Evolutionary conservation across 2,329 filamentous ascomycete species (phyloP).

Genomic region (Trichophyton equinum): DNA sequence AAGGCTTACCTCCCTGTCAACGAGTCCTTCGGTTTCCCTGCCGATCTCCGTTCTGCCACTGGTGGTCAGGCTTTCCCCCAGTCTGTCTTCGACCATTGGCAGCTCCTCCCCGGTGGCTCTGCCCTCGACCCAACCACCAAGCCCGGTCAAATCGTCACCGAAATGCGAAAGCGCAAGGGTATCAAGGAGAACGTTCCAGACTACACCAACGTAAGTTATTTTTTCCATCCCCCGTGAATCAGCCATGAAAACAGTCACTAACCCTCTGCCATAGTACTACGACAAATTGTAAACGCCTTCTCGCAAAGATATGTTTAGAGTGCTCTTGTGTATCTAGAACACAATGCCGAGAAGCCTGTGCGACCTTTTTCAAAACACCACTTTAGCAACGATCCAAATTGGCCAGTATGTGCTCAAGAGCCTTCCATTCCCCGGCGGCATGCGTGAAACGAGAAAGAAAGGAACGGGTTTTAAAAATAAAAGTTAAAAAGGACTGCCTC

Average conservation of each 20-base stretch:
- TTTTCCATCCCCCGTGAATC: background rate
- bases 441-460: background rate
- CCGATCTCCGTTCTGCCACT: constrained; percentile 84
- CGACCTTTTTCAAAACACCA: constrained; percentile 17
- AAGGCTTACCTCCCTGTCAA: constrained; percentile 94
- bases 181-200: constrained; percentile 90
- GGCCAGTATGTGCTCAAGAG: constrained; percentile 1
- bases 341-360: constrained; percentile 31
- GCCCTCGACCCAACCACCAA: constrained; percentile 71
- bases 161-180: constrained; percentile 99
- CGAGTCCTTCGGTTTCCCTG: constrained; percentile 98
- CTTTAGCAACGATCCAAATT: constrained; percentile 5
- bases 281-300: constrained; percentile 77
- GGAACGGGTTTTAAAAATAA: constrained; percentile 3
- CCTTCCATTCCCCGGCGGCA: background rate
- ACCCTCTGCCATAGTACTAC: constrained; percentile 63
- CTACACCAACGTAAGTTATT: constrained; percentile 77
- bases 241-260: constrained; percentile 11
- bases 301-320: constrained; percentile 8
- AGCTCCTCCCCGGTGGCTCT: constrained; percentile 86
- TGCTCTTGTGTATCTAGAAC: constrained; percentile 8
- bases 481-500: background rate
- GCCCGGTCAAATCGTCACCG: constrained; percentile 68
- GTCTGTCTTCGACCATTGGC: constrained; percentile 98
- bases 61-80: constrained; percentile 98